Conservation (phyloP, 108 stramenopile genomes). For the Seminavis robusta region DNA sequence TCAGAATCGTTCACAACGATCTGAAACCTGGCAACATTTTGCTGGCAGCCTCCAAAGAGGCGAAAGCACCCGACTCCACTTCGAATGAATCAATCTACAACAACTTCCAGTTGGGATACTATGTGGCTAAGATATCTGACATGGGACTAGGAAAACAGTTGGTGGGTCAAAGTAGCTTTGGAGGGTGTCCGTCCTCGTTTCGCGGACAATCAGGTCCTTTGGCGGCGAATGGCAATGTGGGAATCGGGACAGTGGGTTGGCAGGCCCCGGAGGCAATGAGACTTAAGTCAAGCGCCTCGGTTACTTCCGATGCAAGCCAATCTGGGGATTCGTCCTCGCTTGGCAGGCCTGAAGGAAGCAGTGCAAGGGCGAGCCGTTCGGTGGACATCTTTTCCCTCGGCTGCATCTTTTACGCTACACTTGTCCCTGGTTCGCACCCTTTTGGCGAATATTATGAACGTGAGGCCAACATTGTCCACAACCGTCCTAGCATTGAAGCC, state of each 20-base stretch:
- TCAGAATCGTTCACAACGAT: conserved; percentile 90
- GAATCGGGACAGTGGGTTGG: conserved; percentile 93
- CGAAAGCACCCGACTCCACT: conserved; percentile 25
- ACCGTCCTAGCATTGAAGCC: conserved; percentile 56
- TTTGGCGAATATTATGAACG: conserved; percentile 97
- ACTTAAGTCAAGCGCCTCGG: conserved; percentile 58
- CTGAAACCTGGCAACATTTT: conserved; percentile 93
- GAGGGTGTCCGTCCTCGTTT: conserved; percentile 69
- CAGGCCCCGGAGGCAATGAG: conserved; percentile 92
- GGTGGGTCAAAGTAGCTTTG: conserved; percentile 85
- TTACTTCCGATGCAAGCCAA: too few species aligned
- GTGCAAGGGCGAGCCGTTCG: conserved; percentile 73
- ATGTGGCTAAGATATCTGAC: conserved; percentile 92
- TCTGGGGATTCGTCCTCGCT: too few species aligned
- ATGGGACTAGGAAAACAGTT: conserved; percentile 97
- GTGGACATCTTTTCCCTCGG: conserved; percentile 95
- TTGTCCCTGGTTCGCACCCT: conserved; percentile 89
- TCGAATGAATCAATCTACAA: conserved; percentile 40
- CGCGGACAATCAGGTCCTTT: conserved; percentile 27
- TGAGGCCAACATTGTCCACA: conserved; percentile 92
- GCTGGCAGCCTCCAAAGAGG: conserved; percentile 45
- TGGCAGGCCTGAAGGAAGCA: conserved; percentile 30
- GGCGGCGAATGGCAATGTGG: conserved; percentile 64
- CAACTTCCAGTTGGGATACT: conserved; percentile 53
- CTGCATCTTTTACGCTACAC: conserved; percentile 91